A percentile compares a stretch with the other conserved stretches of the same genome.
Evolutionary conservation across 2,329 filamentous ascomycete genomes (phyloP).

Genomic region (Aotearoamyces nothofagi): DNA sequence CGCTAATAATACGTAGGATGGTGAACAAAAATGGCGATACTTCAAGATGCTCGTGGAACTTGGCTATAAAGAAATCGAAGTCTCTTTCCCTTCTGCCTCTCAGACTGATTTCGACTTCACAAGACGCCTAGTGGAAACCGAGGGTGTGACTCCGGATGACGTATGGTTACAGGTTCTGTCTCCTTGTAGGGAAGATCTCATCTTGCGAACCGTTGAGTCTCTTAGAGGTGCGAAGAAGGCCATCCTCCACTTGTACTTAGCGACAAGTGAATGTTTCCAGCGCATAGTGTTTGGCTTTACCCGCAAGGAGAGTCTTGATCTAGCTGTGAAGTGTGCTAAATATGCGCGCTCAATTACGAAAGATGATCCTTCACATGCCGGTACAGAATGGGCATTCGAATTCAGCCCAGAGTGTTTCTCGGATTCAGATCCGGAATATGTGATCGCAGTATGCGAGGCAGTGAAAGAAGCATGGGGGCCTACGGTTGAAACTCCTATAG

Average conservation of each 20-base stretch:
- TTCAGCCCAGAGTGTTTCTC: slow-evolving; percentile 85
- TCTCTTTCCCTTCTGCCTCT: slow-evolving; percentile 88
- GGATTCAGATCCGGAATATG: slow-evolving; percentile 74
- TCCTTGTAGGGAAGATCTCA: slow-evolving; percentile 83
- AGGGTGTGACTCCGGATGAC: slow-evolving; percentile 71
- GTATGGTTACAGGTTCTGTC: slow-evolving; percentile 86
- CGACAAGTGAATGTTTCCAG: slow-evolving; percentile 91
- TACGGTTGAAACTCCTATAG: slow-evolving; percentile 62
- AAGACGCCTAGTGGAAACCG: slow-evolving; percentile 69
- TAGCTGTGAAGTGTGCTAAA: slow-evolving; percentile 75
- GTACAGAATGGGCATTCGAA: slow-evolving; percentile 61
- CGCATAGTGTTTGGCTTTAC: slow-evolving; percentile 79
- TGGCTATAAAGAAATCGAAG: slow-evolving; percentile 96
- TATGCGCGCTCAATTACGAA: slow-evolving; percentile 85
- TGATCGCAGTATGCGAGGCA: slow-evolving; percentile 71
- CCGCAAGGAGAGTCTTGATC: slow-evolving; percentile 64
- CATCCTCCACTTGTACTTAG: slow-evolving; percentile 89
- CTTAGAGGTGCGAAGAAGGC: slow-evolving; percentile 84
- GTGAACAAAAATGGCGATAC: slow-evolving; percentile 87
- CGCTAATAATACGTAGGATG: slow-evolving; percentile 42
- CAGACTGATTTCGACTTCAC: slow-evolving; percentile 96
- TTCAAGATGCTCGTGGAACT: slow-evolving; percentile 88
- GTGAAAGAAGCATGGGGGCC: slow-evolving; percentile 92
- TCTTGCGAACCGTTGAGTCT: slow-evolving; percentile 76
- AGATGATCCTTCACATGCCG: slow-evolving; percentile 41